Percentiles rank a stretch among this genome's conserved stretches.
phyloP scores from a whole-genome alignment of 2,329 filamentous ascomycete genomes.

The Tothia fuscella region DNA sequence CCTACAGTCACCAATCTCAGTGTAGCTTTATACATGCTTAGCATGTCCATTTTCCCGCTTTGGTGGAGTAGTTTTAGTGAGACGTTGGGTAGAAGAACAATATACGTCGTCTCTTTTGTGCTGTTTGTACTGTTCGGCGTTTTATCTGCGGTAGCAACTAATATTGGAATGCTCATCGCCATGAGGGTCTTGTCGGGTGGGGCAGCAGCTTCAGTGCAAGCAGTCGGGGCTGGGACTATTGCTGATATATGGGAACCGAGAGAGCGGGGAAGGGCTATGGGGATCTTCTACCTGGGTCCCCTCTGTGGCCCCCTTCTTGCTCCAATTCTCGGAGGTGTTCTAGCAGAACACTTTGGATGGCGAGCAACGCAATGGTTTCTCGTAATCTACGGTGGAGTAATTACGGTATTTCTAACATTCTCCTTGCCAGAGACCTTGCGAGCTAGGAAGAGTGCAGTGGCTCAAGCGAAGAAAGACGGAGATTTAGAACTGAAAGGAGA shows the following conservation, averaged over 20 bases:
- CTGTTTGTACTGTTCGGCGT: slow-evolving; percentile 23
- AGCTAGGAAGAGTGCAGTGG: slow-evolving; percentile 8
- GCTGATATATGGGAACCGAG: slow-evolving; percentile 27
- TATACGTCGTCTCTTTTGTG: slow-evolving; percentile 25
- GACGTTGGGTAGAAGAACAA: slow-evolving; percentile 23
- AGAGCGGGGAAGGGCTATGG: slow-evolving; percentile 27
- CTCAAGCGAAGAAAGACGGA: slow-evolving; percentile 14
- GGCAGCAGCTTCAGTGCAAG: slow-evolving; percentile 26
- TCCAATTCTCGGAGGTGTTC: slow-evolving; percentile 26
- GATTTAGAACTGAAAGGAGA: not conserved
- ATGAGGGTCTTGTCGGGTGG: slow-evolving; percentile 25
- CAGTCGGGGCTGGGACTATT: slow-evolving; percentile 26
- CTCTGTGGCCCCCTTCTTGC: slow-evolving; percentile 27
- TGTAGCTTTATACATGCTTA: slow-evolving; percentile 30
- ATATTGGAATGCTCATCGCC: slow-evolving; percentile 26
- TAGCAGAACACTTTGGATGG: slow-evolving; percentile 24
- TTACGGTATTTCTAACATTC: slow-evolving; percentile 22
- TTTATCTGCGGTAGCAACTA: slow-evolving; percentile 22
- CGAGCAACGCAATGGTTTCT: slow-evolving; percentile 29
- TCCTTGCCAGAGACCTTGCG: slow-evolving; percentile 23
- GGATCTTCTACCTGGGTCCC: slow-evolving; percentile 27
- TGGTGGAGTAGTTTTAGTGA: slow-evolving; percentile 30
- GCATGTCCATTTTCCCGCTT: slow-evolving; percentile 29
- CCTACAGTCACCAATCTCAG: slow-evolving; percentile 27
- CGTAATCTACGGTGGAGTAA: slow-evolving; percentile 24